Percentiles rank a stretch among this genome's conserved stretches.
phyloP scores from a whole-genome alignment of 108 stramenopile genomes.

The Conticribra guillardii region DNA sequence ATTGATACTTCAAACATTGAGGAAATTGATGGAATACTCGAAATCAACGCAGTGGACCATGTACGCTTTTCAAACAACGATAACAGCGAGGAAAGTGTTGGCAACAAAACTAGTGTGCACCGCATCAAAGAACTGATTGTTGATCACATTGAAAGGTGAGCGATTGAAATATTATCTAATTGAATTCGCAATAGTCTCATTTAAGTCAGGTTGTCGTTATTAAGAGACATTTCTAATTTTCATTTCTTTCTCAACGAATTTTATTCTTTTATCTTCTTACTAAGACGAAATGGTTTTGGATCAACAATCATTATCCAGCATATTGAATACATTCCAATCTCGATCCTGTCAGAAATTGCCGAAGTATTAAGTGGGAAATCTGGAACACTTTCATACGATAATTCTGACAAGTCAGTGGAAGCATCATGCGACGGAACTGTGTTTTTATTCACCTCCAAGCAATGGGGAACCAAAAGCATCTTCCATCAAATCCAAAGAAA shows the following conservation, averaged over 20 bases:
- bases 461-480: slow-evolving; percentile 48
- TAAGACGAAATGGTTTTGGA: slow-evolving; percentile 25
- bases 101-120: background rate
- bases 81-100: background rate
- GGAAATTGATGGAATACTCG: slow-evolving; percentile 23
- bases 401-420: slow-evolving; percentile 5
- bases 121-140: slow-evolving; percentile 25
- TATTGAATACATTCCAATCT: slow-evolving; percentile 29
- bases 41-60: slow-evolving; percentile 14
- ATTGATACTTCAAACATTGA: background rate
- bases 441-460: slow-evolving; percentile 40
- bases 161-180: no score
- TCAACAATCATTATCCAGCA: slow-evolving; percentile 43
- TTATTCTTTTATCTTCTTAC: no score
- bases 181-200: no score
- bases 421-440: slow-evolving; percentile 44
- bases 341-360: slow-evolving; percentile 20
- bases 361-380: slow-evolving; percentile 31
- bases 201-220: no score
- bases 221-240: no score
- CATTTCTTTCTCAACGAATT: no score
- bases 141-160: slow-evolving; percentile 39
- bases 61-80: background rate
- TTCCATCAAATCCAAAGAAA: slow-evolving; percentile 37
- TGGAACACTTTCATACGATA: slow-evolving; percentile 18